These are phyloP conservation scores for Alisma plantagoaquatica DNA, from an alignment of 106 monocot species.

Conservation along the genomic window DNA sequence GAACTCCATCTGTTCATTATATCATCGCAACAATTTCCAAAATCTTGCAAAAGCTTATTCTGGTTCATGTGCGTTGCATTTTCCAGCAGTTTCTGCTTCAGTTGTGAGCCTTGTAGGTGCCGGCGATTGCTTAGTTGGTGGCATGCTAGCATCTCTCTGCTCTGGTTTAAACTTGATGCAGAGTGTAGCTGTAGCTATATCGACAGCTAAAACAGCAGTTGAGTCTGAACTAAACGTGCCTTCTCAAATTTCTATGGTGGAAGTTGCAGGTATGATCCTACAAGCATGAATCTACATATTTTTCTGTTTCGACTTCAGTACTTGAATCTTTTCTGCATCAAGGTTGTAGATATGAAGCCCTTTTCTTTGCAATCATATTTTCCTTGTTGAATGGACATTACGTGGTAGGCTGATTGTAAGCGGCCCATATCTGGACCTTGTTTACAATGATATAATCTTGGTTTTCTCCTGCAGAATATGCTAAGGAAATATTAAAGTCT, in stretches of 20 bases:
- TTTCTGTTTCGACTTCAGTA: too few species aligned
- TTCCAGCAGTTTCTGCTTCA: slow-evolving; percentile 50
- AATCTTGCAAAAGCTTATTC: neutral
- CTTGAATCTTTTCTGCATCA: too few species aligned
- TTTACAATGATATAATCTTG: too few species aligned
- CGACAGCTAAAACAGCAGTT: slow-evolving; percentile 54
- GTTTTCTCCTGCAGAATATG: too few species aligned
- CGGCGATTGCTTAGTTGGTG: slow-evolving; percentile 76
- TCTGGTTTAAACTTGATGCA: slow-evolving; percentile 46
- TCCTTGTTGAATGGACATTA: too few species aligned
- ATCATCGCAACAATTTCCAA: neutral
- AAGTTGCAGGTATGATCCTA: slow-evolving; percentile 48
- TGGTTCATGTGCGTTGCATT: slow-evolving; percentile 31
- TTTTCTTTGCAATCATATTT: too few species aligned
- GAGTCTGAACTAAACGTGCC: slow-evolving; percentile 51
- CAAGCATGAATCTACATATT: too few species aligned
- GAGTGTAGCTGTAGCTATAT: slow-evolving; percentile 43
- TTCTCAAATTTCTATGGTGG: slow-evolving; percentile 5
- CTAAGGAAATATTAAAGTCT: too few species aligned
- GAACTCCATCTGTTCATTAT: slow-evolving; percentile 8
- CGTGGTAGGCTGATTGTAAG: too few species aligned
- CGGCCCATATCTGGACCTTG: too few species aligned
- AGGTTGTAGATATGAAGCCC: too few species aligned
- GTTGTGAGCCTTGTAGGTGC: slow-evolving; percentile 61
- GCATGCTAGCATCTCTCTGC: slow-evolving; percentile 45